Conservation (phyloP, 768 basidiomycete species). For the Boletus fagicola region DNA sequence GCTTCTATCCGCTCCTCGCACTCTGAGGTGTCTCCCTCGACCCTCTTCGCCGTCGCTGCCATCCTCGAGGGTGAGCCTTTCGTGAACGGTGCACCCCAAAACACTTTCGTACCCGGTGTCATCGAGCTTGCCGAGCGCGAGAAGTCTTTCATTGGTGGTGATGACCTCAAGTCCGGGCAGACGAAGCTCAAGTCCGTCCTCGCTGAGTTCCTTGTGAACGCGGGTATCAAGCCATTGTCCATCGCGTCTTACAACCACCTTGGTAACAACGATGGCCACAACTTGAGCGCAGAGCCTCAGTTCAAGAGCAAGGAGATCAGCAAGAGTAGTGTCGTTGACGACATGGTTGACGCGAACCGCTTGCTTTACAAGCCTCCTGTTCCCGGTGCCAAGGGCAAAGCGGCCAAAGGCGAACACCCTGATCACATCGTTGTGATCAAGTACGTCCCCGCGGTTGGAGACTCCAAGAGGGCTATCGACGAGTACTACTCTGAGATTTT, state of each 20-base stretch:
- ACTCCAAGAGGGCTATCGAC: constrained; percentile 98
- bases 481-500: constrained; percentile 99
- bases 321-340: constrained; percentile 96
- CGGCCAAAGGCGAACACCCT: constrained; percentile 90
- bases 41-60: constrained; percentile 91
- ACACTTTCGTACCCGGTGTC: constrained; percentile 96
- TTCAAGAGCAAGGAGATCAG: constrained; percentile 99
- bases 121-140: constrained; percentile 89
- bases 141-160: constrained; percentile 92
- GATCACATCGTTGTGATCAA: constrained; percentile 98
- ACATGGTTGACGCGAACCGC: constrained; percentile 93
- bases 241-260: constrained; percentile 99
- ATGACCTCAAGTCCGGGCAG: constrained; percentile 97
- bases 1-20: constrained; percentile 80
- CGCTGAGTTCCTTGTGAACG: constrained; percentile 98
- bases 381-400: constrained; percentile 50
- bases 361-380: constrained; percentile 85
- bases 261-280: constrained; percentile 96
- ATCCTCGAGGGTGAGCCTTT: constrained; percentile 95
- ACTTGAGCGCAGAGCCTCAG: constrained; percentile 85
- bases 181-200: constrained; percentile 96
- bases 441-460: constrained; percentile 94
- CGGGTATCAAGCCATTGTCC: constrained; percentile 95
- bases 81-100: constrained; percentile 97
- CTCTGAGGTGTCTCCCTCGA: constrained; percentile 93